Conservation (phyloP, 1,139 yeast genomes). For the Yamadazyma kanchanaburiensis region DNA sequence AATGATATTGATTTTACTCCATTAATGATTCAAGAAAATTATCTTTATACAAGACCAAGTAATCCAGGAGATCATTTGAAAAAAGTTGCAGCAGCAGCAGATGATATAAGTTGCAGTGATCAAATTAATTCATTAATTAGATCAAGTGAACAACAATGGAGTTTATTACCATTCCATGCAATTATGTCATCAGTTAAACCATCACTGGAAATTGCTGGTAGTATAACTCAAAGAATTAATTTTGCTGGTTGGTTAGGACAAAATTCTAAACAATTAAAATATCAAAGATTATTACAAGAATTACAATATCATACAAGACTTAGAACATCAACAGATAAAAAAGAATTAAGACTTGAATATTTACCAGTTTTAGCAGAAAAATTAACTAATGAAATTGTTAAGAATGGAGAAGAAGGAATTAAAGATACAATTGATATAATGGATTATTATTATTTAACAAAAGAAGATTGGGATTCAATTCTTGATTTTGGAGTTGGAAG, state of each 20-base stretch:
- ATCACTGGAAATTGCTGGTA: conserved; percentile 72
- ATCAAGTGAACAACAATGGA: conserved; percentile 95
- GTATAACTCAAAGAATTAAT: conserved; percentile 61
- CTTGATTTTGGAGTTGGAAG: conserved; percentile 79
- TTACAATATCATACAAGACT: conserved; percentile 84
- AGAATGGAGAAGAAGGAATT: conserved; percentile 57
- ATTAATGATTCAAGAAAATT: conserved; percentile 94
- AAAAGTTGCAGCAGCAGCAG: conserved; percentile 76
- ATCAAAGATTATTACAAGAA: conserved; percentile 76
- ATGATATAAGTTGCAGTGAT: conserved; percentile 80
- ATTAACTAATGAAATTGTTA: conserved; percentile 54
- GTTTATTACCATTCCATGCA: conserved; percentile 89
- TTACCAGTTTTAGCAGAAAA: conserved; percentile 59
- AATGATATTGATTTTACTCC: conserved; percentile 96
- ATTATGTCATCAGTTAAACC: conserved; percentile 85
- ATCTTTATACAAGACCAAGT: conserved; percentile 50
- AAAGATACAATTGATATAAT: conserved; percentile 59
- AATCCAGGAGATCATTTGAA: conserved; percentile 51
- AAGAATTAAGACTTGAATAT: conserved; percentile 75
- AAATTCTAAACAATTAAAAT: conserved; percentile 80
- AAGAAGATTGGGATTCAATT: conserved; percentile 88
- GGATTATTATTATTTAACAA: conserved; percentile 83
- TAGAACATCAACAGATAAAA: conserved; percentile 71
- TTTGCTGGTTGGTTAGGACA: conserved; percentile 92
- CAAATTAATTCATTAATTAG: conserved; percentile 76